phyloP scores from a whole-genome alignment of 345 rosid species.

The Dovyalis caffra region DNA sequence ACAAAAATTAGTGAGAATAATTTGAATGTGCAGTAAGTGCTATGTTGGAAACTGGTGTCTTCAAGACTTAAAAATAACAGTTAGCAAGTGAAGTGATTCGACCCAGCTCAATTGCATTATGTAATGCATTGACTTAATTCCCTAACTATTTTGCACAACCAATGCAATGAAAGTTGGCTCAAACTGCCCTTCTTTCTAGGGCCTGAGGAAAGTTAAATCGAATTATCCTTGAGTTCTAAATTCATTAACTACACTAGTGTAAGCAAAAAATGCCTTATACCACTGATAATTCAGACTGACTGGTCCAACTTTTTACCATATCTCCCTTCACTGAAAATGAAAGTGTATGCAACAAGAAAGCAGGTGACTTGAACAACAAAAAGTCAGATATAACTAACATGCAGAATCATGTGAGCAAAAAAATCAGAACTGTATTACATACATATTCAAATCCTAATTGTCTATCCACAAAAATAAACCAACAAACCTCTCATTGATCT shows the following conservation, averaged over 20 bases:
- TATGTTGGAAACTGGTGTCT: background rate
- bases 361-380: background rate
- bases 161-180: background rate
- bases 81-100: background rate
- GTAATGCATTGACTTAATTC: background rate
- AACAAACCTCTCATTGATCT: constrained; percentile 86
- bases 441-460: background rate
- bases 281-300: background rate
- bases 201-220: background rate
- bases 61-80: background rate
- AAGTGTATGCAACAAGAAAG: background rate
- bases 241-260: background rate
- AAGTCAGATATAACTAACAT: background rate
- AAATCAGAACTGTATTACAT: background rate
- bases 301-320: background rate
- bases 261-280: background rate
- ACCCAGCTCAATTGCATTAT: background rate
- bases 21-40: background rate
- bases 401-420: background rate
- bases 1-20: background rate
- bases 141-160: background rate
- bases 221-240: background rate
- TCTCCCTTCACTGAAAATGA: background rate
- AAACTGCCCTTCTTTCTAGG: background rate
- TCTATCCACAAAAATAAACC: background rate